Evolutionary conservation across 1,139 yeast species (phyloP).

Genomic region (Sugiyamaella novakii): DNA sequence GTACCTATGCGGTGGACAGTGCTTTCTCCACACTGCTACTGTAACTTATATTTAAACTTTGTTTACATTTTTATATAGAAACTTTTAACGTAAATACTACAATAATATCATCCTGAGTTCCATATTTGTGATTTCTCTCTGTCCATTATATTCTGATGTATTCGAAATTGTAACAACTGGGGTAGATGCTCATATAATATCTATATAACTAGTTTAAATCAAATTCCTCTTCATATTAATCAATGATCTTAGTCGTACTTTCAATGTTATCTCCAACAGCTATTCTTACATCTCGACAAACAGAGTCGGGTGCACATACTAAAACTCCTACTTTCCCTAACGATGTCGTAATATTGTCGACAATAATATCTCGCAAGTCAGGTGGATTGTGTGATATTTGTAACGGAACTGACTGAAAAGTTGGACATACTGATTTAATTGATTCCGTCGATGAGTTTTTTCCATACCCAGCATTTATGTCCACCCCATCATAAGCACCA

Average conservation of each 20-base stretch:
- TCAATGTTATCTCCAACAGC: conserved; percentile 38
- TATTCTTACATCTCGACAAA: conserved; percentile 43
- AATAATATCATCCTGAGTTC: no score
- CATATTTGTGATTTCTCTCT: no score
- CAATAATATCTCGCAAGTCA: conserved; percentile 16
- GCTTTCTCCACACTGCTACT: no score
- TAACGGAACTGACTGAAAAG: conserved; percentile 12
- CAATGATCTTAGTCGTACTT: conserved; percentile 30
- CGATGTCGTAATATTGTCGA: conserved; percentile 12
- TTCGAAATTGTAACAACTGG: no score
- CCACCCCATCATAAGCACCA: conserved; percentile 13
- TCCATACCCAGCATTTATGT: conserved; percentile 1
- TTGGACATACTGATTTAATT: conserved; percentile 5
- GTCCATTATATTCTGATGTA: no score
- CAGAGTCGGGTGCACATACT: conserved; percentile 18
- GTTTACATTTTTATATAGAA: no score
- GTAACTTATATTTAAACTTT: no score
- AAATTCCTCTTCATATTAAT: conserved; percentile 41
- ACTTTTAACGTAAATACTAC: no score
- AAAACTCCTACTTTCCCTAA: conserved; percentile 16
- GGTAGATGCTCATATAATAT: neutral
- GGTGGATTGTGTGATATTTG: conserved; percentile 13
- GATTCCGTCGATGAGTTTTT: conserved; percentile 6
- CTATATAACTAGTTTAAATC: conserved; percentile 2
- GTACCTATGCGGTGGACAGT: no score